Evolutionary conservation across 352 stramenopile species (phyloP).

Genomic region (Saprolegnia parasitica): DNA sequence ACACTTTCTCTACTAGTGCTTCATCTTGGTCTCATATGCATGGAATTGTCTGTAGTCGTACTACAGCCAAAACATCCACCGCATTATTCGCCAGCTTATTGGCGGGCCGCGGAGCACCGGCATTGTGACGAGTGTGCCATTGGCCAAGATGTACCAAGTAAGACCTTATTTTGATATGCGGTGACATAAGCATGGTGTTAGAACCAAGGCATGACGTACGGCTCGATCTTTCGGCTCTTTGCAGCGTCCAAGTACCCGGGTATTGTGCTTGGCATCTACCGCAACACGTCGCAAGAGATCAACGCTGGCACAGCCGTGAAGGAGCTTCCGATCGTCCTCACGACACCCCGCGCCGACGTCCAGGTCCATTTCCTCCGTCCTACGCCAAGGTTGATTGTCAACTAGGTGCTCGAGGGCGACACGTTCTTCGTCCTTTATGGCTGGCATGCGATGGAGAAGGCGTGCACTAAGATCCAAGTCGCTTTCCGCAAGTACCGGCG

Average conservation of each 20-base stretch:
- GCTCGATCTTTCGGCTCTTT: conserved; percentile 58
- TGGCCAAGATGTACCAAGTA: conserved; percentile 11
- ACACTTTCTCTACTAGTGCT: conserved; percentile 11
- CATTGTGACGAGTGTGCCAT: background rate
- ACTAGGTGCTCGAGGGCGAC: conserved; percentile 47
- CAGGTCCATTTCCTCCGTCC: background rate
- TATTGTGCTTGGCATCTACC: conserved; percentile 70
- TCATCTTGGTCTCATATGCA: background rate
- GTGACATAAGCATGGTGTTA: too few species aligned
- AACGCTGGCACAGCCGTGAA: conserved; percentile 35
- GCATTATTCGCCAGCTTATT: conserved; percentile 76
- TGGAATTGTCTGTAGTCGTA: conserved; percentile 43
- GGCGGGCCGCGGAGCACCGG: conserved; percentile 70
- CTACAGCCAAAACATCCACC: conserved; percentile 82
- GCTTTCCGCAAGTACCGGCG: conserved; percentile 28
- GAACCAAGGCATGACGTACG: conserved; percentile 45
- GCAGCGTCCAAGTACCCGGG: conserved; percentile 53
- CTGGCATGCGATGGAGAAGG: conserved; percentile 63
- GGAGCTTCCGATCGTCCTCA: conserved; percentile 72
- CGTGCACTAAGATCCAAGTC: conserved; percentile 51
- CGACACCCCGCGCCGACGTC: conserved; percentile 50
- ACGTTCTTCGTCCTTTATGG: conserved; percentile 68
- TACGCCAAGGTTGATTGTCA: background rate
- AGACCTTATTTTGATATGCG: too few species aligned
- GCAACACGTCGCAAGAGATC: conserved; percentile 52